Evolutionary conservation across 805 yeast species (phyloP).

Genomic region (Debaryomyces maramus): DNA sequence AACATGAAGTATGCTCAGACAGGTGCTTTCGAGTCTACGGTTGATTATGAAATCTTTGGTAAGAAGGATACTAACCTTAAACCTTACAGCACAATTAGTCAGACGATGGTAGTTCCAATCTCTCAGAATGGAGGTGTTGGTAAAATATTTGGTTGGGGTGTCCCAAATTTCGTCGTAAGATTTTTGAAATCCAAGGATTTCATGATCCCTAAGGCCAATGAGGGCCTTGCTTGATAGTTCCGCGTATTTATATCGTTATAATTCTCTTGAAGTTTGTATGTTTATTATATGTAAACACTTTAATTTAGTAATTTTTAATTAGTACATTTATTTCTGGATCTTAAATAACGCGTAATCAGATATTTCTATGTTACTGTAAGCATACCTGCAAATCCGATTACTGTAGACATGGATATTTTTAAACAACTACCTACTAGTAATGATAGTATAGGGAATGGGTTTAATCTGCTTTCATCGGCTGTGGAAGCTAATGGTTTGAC

Average conservation of each 20-base stretch:
- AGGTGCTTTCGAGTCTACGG: slow-evolving; percentile 12
- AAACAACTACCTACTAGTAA: slow-evolving; percentile 20
- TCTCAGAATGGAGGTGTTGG: slow-evolving; percentile 40
- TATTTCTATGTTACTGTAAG: too few species aligned
- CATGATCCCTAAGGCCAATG: slow-evolving; percentile 24
- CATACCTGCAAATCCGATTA: too few species aligned
- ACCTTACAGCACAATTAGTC: slow-evolving; percentile 10
- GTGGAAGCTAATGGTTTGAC: slow-evolving; percentile 26
- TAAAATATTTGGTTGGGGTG: slow-evolving; percentile 23
- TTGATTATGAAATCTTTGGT: slow-evolving; percentile 16
- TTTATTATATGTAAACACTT: too few species aligned
- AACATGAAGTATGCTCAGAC: slow-evolving; percentile 27
- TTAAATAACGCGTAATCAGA: too few species aligned
- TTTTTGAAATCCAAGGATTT: slow-evolving; percentile 28
- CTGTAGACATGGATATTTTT: slow-evolving; percentile 23
- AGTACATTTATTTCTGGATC: too few species aligned
- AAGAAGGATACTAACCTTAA: slow-evolving; percentile 9
- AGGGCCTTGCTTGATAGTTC: slow-evolving; percentile 9
- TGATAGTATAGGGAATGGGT: slow-evolving; percentile 10
- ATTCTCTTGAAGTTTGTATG: too few species aligned
- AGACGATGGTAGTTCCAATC: slow-evolving; percentile 29
- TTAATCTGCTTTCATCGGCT: slow-evolving; percentile 14
- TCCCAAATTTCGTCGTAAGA: slow-evolving; percentile 30
- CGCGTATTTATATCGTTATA: too few species aligned
- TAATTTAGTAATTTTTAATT: too few species aligned